Base-by-base conservation (phyloP, 805 yeast genomes). In the Lipomyces kockii region DNA sequence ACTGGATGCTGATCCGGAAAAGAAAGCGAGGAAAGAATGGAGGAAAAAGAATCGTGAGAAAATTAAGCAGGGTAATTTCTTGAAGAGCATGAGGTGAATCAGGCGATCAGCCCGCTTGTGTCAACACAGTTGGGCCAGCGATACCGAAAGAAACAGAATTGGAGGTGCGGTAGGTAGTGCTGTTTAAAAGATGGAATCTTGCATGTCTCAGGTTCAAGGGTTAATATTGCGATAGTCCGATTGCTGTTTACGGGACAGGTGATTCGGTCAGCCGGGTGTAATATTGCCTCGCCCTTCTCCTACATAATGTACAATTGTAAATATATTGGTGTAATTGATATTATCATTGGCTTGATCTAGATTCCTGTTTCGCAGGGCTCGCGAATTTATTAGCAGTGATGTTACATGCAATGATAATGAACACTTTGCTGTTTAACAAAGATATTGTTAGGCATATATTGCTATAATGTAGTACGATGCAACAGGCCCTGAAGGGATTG, bases 21-120 rank as follows among this genome's bases (percentile, higher is more conserved):
- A 84, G 80, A 83, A 83, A 71, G 90, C 94, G 78, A 86, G 89
- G 76, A 90, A 85, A 76, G 85, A 86, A 74, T 82, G 92, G 73
- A 85, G 93, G 76, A 84, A 84, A 74, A 84, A 83, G 64, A 91
- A 90, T 77, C 86, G 91, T 65, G 83, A 84, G 68, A 83, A 82
- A 72, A 91, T 92, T 76, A 92, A 91, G 79, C 84, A 85, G 75
- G 88, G 86, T 77, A 93, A 93, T 83, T 93, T 92, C 80, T 80
- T 90, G 79, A 81, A 87, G 46, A 85, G 85, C 32, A 62, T 69
- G 70, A 22, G 56, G 20, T 65, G 53, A 62, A 43, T 43, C 22
- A n/a, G 49, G 22, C 49, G 20, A n/a, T 43, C n/a, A n/a, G n/a
- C n/a, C 22, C 1, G 32, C 11, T 43, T 43, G 20, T 17, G 20